Evolutionary conservation across 805 yeast genomes (phyloP).

Genomic region (Ogataea trehaloabstinens): DNA sequence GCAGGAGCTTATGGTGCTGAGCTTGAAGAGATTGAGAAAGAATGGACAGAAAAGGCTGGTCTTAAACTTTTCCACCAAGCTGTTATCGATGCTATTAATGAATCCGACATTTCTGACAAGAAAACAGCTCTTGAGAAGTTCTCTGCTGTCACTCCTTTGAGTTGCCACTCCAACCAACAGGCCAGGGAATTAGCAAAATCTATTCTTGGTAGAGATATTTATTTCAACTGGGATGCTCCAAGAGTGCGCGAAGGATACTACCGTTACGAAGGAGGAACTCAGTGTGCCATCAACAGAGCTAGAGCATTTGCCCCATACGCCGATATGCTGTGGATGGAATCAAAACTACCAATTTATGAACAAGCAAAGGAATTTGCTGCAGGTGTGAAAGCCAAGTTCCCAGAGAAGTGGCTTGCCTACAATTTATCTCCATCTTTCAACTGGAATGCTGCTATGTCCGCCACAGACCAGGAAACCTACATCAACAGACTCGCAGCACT

Average conservation of each 20-base stretch:
- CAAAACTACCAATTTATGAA: conserved; percentile 86
- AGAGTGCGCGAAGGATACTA: conserved; percentile 97
- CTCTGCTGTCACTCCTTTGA: conserved; percentile 68
- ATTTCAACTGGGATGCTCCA: conserved; percentile 93
- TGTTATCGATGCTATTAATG: conserved; percentile 75
- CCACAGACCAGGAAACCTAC: conserved; percentile 85
- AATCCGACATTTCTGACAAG: conserved; percentile 58
- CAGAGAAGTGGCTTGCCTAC: conserved; percentile 95
- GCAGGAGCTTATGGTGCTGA: conserved; percentile 70
- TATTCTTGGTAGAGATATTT: conserved; percentile 76
- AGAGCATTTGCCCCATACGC: conserved; percentile 93
- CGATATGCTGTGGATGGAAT: conserved; percentile 98
- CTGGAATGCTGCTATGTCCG: conserved; percentile 93
- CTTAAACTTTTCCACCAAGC: conserved; percentile 90
- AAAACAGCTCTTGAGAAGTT: conserved; percentile 62
- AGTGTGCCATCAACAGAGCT: conserved; percentile 96
- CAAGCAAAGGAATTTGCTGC: conserved; percentile 95
- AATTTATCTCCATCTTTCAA: conserved; percentile 96
- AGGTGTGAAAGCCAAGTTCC: conserved; percentile 78
- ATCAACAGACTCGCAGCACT: conserved; percentile 80
- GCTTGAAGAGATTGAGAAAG: conserved; percentile 70
- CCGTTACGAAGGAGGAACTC: conserved; percentile 94
- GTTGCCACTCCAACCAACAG: conserved; percentile 73
- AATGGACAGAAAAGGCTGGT: conserved; percentile 82
- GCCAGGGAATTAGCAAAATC: conserved; percentile 75